A percentile compares a stretch with the other conserved stretches of the same genome.
These are phyloP conservation scores for Salvia sclarea DNA, from an alignment of 305 asterid genomes.

Conservation along the genomic window DNA sequence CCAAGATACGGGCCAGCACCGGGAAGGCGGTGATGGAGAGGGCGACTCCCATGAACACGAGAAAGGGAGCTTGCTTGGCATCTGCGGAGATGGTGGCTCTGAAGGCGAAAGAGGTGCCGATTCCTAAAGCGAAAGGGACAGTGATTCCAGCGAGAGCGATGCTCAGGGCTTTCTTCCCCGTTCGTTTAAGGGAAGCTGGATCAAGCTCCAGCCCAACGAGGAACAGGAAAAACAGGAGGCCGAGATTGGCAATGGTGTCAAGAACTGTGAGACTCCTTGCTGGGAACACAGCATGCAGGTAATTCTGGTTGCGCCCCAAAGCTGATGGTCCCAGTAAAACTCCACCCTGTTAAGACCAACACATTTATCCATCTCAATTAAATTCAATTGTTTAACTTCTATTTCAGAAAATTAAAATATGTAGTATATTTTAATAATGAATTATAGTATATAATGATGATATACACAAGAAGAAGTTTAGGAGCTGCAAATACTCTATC, in stretches of 20 bases:
- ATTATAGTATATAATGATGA: too few relatives aligned
- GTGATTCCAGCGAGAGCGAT: slow-evolving; percentile 82
- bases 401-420: too few relatives aligned
- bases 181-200: slow-evolving; percentile 52
- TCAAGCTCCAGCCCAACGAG: slow-evolving; percentile 90
- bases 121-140: slow-evolving; percentile 71
- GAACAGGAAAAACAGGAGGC: slow-evolving; percentile 81
- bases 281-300: slow-evolving; percentile 64
- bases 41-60: slow-evolving; percentile 95
- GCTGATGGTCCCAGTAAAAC: slow-evolving; percentile 91
- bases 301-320: slow-evolving; percentile 57
- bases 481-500: neutral
- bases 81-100: slow-evolving; percentile 52
- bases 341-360: slow-evolving; percentile 63
- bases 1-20: slow-evolving; percentile 86
- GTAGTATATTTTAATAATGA: too few relatives aligned
- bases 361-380: neutral
- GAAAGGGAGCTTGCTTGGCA: slow-evolving; percentile 55
- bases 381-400: too few relatives aligned
- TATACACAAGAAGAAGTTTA: neutral
- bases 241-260: slow-evolving; percentile 85
- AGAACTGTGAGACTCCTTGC: slow-evolving; percentile 69
- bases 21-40: slow-evolving; percentile 95
- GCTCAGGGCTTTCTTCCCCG: slow-evolving; percentile 70
- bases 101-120: slow-evolving; percentile 70